Percentiles rank a stretch among this genome's conserved stretches.
Evolutionary conservation across 371 early-diverging fungal species (phyloP).

Genomic region (Lichtheimia ornata): DNA sequence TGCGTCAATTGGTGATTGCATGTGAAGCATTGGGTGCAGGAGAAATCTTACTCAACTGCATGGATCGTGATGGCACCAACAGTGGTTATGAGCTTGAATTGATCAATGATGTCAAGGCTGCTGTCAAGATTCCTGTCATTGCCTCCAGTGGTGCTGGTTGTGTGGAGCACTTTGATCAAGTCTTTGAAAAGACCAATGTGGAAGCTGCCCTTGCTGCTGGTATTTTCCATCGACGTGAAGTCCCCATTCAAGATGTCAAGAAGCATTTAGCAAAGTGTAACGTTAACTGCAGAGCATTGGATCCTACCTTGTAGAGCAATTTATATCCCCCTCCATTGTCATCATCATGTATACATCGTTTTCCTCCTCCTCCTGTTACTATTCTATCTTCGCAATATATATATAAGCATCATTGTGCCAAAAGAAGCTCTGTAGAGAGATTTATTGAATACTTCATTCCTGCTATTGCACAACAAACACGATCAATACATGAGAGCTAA

Average conservation of each 20-base stretch:
- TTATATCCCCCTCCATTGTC: background rate
- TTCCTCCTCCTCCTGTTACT: background rate
- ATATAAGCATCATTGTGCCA: too few relatives aligned
- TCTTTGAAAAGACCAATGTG: conserved; percentile 79
- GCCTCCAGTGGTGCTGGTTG: conserved; percentile 94
- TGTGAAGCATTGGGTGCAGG: conserved; percentile 94
- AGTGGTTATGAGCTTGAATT: conserved; percentile 92
- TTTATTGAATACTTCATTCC: too few relatives aligned
- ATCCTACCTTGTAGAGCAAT: conserved; percentile 19
- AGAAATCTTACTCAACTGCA: conserved; percentile 94
- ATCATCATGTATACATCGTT: background rate
- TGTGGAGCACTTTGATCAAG: conserved; percentile 84
- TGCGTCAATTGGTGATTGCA: conserved; percentile 83
- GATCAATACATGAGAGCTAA: too few relatives aligned
- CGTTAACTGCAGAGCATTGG: conserved; percentile 44
- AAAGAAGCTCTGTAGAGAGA: too few relatives aligned
- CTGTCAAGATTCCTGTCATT: conserved; percentile 92
- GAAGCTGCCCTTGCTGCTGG: conserved; percentile 98
- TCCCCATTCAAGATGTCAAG: conserved; percentile 88
- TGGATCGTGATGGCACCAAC: conserved; percentile 97
- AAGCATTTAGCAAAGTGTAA: conserved; percentile 51
- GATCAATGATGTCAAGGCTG: conserved; percentile 71
- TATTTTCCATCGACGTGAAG: conserved; percentile 94
- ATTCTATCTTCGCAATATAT: background rate
- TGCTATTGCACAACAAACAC: too few relatives aligned